Evolutionary conservation across 202 grass and related monocot species (phyloP).

Genomic region (Elaeis oleifera): DNA sequence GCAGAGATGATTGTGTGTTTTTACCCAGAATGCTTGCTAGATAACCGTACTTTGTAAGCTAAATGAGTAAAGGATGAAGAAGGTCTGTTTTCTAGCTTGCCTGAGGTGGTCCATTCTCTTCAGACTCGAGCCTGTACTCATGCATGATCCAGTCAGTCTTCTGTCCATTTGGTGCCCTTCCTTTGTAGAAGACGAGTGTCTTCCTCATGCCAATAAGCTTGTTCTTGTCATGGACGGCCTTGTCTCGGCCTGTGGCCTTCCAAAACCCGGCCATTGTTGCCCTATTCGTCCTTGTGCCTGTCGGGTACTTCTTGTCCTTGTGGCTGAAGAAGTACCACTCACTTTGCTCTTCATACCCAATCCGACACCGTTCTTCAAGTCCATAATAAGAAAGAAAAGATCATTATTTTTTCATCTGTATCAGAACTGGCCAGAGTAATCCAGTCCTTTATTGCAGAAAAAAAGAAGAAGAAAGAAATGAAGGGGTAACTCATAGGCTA

Average conservation of each 20-base stretch:
- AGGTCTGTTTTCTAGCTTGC: constrained; percentile 12
- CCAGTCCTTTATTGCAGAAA: too few relatives aligned
- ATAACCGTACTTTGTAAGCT: neutral
- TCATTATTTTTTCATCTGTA: neutral
- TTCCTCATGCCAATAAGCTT: constrained; percentile 51
- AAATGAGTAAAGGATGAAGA: neutral
- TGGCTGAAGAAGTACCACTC: constrained; percentile 63
- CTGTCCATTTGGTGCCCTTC: constrained; percentile 46
- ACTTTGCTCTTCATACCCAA: constrained; percentile 46
- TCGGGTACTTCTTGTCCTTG: constrained; percentile 53
- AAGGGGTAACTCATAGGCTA: too few relatives aligned
- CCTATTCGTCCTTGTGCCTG: constrained; percentile 41
- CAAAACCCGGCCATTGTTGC: constrained; percentile 46
- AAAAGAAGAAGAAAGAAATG: too few relatives aligned
- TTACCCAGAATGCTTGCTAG: neutral
- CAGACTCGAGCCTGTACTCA: constrained; percentile 44
- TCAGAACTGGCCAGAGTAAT: too few relatives aligned
- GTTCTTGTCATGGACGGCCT: constrained; percentile 42
- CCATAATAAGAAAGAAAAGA: neutral
- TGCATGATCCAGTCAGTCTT: constrained; percentile 58
- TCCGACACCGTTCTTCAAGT: constrained; percentile 32
- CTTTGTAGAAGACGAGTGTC: constrained; percentile 51
- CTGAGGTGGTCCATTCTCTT: constrained; percentile 45
- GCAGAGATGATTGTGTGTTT: too few relatives aligned
- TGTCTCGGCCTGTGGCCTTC: constrained; percentile 47